Evolutionary conservation across 1,284 basidiomycete species (phyloP).

Genomic region (Amylostereum areolatum): DNA sequence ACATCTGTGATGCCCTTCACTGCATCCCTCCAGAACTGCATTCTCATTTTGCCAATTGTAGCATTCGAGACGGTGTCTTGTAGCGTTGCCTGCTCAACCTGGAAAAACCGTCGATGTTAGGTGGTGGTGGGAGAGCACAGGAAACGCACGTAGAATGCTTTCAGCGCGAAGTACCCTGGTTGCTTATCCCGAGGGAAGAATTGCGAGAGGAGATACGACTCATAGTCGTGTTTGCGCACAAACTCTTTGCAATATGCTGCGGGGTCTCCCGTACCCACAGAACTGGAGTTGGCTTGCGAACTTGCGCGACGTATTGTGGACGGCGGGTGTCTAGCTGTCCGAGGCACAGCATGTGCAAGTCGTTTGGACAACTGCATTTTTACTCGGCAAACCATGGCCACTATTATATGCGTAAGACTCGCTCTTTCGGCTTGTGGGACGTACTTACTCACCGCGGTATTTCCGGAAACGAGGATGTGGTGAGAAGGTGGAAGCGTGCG

Average conservation of each 20-base stretch:
- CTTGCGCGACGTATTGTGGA: too few species aligned
- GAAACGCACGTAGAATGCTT: constrained; percentile 80
- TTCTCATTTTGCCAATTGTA: constrained; percentile 80
- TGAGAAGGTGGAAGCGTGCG: too few species aligned
- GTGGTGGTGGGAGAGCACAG: neutral
- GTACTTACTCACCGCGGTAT: too few species aligned
- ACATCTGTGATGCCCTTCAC: constrained; percentile 69
- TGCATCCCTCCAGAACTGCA: constrained; percentile 92
- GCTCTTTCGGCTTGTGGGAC: too few species aligned
- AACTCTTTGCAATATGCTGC: constrained; percentile 59
- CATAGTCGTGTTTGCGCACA: constrained; percentile 74
- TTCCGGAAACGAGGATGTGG: too few species aligned
- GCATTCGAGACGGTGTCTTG: constrained; percentile 77
- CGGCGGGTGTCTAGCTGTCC: too few species aligned
- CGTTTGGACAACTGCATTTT: too few species aligned
- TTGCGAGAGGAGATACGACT: constrained; percentile 71
- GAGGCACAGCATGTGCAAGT: too few species aligned
- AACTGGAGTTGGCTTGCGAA: too few species aligned
- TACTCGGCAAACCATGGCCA: too few species aligned
- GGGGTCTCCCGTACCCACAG: constrained; percentile 33
- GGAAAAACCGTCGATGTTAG: constrained; percentile 12
- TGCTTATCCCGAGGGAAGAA: constrained; percentile 69
- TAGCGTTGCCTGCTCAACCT: constrained; percentile 83
- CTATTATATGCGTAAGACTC: too few species aligned
- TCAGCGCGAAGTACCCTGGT: constrained; percentile 74